A percentile compares a stretch with the other conserved stretches of the same genome.
phyloP scores from a whole-genome alignment of 352 stramenopile genomes.

The Globisporangium rhizosaccharum region DNA sequence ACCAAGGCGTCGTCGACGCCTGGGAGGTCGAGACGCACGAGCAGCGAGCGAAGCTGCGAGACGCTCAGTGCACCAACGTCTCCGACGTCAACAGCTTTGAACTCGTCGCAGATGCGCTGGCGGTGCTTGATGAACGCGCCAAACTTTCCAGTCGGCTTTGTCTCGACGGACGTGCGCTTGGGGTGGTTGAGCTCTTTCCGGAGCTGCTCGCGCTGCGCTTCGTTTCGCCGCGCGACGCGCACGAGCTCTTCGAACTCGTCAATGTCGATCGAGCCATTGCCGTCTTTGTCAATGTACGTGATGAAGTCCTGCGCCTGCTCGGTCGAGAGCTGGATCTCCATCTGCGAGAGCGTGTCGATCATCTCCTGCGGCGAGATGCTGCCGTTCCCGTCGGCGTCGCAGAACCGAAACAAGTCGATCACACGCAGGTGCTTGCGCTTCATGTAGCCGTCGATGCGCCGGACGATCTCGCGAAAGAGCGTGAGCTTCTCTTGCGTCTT shows the following conservation, averaged over 20 bases:
- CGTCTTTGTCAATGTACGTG: constrained; percentile 76
- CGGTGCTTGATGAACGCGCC: constrained; percentile 43
- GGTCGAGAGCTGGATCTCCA: constrained; percentile 74
- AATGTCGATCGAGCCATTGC: constrained; percentile 79
- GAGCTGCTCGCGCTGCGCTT: constrained; percentile 69
- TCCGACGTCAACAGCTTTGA: constrained; percentile 34
- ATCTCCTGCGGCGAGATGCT: constrained; percentile 77
- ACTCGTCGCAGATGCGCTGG: constrained; percentile 61
- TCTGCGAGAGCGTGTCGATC: constrained; percentile 79
- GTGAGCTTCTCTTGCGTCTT: constrained; percentile 63
- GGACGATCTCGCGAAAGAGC: constrained; percentile 69
- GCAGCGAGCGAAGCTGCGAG: constrained; percentile 39
- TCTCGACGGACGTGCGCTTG: constrained; percentile 21
- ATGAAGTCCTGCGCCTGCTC: constrained; percentile 69
- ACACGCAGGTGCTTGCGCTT: constrained; percentile 79
- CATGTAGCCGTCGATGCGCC: constrained; percentile 81
- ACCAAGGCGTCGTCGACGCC: constrained; percentile 44
- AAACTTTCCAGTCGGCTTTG: constrained; percentile 34
- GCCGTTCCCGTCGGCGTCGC: constrained; percentile 69
- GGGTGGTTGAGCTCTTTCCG: constrained; percentile 53
- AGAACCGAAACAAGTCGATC: constrained; percentile 85
- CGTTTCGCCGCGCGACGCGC: constrained; percentile 57
- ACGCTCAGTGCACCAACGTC: constrained; percentile 32
- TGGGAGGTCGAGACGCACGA: constrained; percentile 41
- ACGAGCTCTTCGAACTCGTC: constrained; percentile 84